Evolutionary conservation across 1,284 basidiomycete genomes (phyloP).

Genomic region (Ceratorhiza oryzae-sativae): DNA sequence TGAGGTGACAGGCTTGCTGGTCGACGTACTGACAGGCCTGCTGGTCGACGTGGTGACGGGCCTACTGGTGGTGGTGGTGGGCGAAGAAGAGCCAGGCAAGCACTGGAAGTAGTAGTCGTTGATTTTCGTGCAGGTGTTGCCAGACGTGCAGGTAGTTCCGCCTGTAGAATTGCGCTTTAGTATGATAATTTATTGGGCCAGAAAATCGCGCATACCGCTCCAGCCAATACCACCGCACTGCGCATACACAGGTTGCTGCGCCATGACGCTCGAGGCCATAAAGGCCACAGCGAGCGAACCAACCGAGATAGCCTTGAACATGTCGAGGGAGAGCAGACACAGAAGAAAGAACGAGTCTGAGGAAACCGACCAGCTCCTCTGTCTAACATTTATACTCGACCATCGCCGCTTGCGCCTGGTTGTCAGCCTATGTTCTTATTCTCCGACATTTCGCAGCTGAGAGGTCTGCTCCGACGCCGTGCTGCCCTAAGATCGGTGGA

Average conservation of each 20-base stretch:
- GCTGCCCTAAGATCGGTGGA: constrained; percentile 27
- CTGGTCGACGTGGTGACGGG: constrained; percentile 9
- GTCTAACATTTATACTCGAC: constrained; percentile 21
- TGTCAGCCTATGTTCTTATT: constrained; percentile 3
- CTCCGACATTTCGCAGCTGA: constrained; percentile 37
- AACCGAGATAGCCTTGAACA: constrained; percentile 29
- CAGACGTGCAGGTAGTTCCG: constrained; percentile 29
- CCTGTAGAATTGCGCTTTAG: neutral
- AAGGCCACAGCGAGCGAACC: constrained; percentile 36
- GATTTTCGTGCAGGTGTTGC: constrained; percentile 51
- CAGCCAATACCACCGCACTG: constrained; percentile 41
- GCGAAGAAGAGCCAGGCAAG: constrained; percentile 53
- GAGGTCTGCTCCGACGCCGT: neutral
- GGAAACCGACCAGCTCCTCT: neutral
- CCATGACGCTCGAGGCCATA: constrained; percentile 34
- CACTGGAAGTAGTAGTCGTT: constrained; percentile 67
- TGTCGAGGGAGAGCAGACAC: constrained; percentile 13
- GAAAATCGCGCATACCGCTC: constrained; percentile 15
- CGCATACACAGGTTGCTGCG: constrained; percentile 34
- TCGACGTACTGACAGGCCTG: neutral
- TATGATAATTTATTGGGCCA: neutral
- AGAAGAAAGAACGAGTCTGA: constrained; percentile 27
- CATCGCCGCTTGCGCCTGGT: neutral
- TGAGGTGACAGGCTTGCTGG: neutral
- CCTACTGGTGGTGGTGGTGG: constrained; percentile 1